Conservation (phyloP, 257 asterid genomes). For the Coffea canephora region DNA sequence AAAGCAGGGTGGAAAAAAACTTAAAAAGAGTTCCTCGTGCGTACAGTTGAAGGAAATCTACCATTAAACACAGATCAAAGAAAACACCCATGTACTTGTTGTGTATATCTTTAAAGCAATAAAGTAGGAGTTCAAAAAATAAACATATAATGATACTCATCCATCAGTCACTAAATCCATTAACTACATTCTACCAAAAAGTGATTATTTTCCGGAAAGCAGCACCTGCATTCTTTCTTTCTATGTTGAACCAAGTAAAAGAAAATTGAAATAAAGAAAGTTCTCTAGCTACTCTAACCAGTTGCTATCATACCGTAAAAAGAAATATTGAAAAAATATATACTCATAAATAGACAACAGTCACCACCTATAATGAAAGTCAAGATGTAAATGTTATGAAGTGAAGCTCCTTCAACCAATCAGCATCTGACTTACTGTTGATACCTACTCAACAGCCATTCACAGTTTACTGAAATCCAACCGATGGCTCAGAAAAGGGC, state of each 20-base stretch:
- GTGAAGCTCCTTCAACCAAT: not conserved
- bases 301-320: not conserved
- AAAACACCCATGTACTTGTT: not conserved
- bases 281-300: not conserved
- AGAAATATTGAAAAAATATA: not conserved
- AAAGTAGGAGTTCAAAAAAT: not conserved
- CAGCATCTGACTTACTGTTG: not conserved
- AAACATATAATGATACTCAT: not conserved
- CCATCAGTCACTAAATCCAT: not conserved
- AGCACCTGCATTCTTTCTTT: not conserved
- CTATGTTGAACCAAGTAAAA: not conserved
- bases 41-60: not conserved
- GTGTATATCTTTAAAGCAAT: too few species aligned
- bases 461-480: not conserved
- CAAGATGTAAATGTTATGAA: not conserved
- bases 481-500: not conserved
- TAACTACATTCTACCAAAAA: not conserved
- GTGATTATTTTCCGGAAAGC: not conserved
- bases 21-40: not conserved
- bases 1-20: conserved; percentile 10
- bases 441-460: not conserved
- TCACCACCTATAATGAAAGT: not conserved
- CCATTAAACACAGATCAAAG: not conserved
- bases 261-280: not conserved
- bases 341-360: not conserved